phyloP scores from a whole-genome alignment of 139 green algal species.

The Dunaliella primolecta region DNA sequence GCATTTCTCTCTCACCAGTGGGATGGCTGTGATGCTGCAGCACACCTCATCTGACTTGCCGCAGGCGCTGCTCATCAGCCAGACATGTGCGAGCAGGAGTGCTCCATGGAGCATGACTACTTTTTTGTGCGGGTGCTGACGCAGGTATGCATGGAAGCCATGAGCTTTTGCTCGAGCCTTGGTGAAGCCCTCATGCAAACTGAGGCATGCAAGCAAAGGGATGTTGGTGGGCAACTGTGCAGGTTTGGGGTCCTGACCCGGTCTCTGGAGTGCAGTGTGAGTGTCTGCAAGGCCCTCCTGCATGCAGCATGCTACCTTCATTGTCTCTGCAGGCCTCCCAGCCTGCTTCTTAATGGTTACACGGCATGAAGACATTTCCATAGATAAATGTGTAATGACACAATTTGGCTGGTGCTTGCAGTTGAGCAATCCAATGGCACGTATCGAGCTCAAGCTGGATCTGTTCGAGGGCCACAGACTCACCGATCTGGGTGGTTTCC shows the following conservation, averaged over 20 bases:
- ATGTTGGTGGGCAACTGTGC: not conserved
- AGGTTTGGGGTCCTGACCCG: not conserved
- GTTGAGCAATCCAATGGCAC: not conserved
- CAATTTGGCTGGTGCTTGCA: no score
- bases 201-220: not conserved
- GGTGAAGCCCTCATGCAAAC: not conserved
- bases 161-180: not conserved
- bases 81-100: not conserved
- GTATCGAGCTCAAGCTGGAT: not conserved
- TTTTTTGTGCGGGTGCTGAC: not conserved
- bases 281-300: not conserved
- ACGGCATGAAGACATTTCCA: no score
- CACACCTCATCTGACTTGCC: not conserved
- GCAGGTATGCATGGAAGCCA: not conserved
- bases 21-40: not conserved
- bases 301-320: not conserved
- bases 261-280: not conserved
- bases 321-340: not conserved
- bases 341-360: no score
- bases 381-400: no score
- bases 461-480: not conserved
- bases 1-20: no score
- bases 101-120: not conserved
- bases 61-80: not conserved
- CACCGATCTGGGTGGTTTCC: not conserved